Evolutionary conservation across 768 basidiomycete genomes (phyloP).

Genomic region (Suillus occidentalis): DNA sequence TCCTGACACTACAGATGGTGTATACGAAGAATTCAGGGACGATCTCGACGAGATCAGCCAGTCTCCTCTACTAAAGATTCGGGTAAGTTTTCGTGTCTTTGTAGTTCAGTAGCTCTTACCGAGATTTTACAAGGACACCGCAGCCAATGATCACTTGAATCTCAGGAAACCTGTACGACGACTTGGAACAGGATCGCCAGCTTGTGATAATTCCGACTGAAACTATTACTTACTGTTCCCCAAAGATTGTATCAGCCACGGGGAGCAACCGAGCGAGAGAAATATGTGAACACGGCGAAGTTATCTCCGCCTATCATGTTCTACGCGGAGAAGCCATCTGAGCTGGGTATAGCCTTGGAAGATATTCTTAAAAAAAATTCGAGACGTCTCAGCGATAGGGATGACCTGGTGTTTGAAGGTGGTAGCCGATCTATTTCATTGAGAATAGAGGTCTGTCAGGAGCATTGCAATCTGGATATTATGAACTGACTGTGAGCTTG

Average conservation of each 20-base stretch:
- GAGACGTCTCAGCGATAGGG: slow-evolving; percentile 51
- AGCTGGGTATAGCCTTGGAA: slow-evolving; percentile 58
- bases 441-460: slow-evolving; percentile 57
- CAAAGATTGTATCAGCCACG: slow-evolving; percentile 70
- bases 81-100: background rate
- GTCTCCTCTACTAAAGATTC: background rate
- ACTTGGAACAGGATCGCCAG: slow-evolving; percentile 13
- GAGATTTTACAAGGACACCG: background rate
- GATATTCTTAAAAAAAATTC: slow-evolving; percentile 61
- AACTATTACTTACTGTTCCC: slow-evolving; percentile 52
- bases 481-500: background rate
- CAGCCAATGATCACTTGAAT: background rate
- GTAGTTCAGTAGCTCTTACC: background rate
- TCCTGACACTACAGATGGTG: background rate
- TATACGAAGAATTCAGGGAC: background rate
- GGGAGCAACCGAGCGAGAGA: slow-evolving; percentile 66
- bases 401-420: slow-evolving; percentile 60
- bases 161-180: background rate
- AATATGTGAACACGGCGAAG: slow-evolving; percentile 67
- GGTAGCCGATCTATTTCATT: slow-evolving; percentile 75
- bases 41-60: background rate
- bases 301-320: slow-evolving; percentile 66
- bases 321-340: slow-evolving; percentile 47
- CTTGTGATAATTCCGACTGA: slow-evolving; percentile 25
- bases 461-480: background rate